phyloP scores from a whole-genome alignment of 371 early-diverging fungal genomes.

The Actinomortierella wolfii region DNA sequence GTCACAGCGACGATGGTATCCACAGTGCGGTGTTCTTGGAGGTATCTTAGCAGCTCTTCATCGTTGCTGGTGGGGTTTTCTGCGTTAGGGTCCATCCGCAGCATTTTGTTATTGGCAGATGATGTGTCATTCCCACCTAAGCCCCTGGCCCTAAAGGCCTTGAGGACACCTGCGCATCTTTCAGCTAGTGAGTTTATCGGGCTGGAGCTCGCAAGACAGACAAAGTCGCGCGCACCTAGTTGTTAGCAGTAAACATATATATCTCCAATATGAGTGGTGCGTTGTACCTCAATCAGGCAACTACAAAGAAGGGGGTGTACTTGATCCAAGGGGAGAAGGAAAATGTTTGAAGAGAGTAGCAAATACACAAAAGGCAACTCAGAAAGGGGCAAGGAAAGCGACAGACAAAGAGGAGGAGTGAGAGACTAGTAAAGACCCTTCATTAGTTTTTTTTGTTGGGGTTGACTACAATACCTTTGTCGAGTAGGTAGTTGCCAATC shows the following conservation, averaged over 20 bases:
- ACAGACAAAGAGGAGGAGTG: slow-evolving; percentile 6
- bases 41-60: slow-evolving; percentile 1
- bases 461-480: slow-evolving; percentile 13
- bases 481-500: slow-evolving; percentile 46
- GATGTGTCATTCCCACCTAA: slow-evolving; percentile 1
- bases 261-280: too few species aligned
- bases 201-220: slow-evolving; percentile 17
- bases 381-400: background rate
- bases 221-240: slow-evolving; percentile 31
- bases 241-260: background rate
- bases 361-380: too few species aligned
- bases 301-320: too few species aligned
- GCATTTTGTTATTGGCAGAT: slow-evolving; percentile 13
- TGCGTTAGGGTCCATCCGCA: slow-evolving; percentile 5
- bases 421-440: slow-evolving; percentile 1
- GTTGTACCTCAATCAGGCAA: too few species aligned
- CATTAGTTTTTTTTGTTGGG: background rate
- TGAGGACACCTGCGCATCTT: slow-evolving; percentile 33
- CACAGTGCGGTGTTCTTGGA: slow-evolving; percentile 18
- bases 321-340: too few species aligned
- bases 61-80: background rate
- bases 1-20: slow-evolving; percentile 31
- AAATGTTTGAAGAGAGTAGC: too few species aligned
- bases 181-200: slow-evolving; percentile 17
- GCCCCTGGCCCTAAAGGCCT: slow-evolving; percentile 25